Percentiles rank a stretch among this genome's conserved stretches.
These are phyloP conservation scores for Sclerotinia spermophila DNA, from an alignment of 2,329 filamentous ascomycete genomes.

Conservation along the genomic window DNA sequence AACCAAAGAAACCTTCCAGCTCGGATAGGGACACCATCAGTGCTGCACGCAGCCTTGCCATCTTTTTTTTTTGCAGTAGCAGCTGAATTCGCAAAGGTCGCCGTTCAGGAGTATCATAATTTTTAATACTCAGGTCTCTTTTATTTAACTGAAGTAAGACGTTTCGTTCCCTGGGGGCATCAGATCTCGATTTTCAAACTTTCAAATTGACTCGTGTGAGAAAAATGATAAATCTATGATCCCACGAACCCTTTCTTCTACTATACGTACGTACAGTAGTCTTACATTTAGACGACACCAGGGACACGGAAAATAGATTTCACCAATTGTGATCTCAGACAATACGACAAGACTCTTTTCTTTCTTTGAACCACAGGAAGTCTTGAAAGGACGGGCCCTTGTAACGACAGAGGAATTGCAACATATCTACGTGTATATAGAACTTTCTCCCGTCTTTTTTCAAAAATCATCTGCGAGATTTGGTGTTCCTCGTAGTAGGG, in stretches of 20 bases:
- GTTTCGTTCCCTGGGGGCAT: neutral
- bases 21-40: slow-evolving; percentile 13
- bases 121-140: neutral
- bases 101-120: neutral
- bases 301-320: slow-evolving; percentile 1
- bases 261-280: neutral
- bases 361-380: neutral
- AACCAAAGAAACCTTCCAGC: slow-evolving; percentile 11
- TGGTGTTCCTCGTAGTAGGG: slow-evolving; percentile 11
- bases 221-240: neutral
- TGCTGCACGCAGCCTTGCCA: slow-evolving; percentile 14
- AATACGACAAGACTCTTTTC: no score
- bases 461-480: slow-evolving; percentile 8
- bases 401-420: slow-evolving; percentile 1
- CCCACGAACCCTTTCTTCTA: neutral
- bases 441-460: neutral
- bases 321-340: slow-evolving; percentile 9
- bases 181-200: neutral
- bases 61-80: neutral
- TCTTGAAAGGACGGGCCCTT: slow-evolving; percentile 6
- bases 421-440: slow-evolving; percentile 7
- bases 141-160: neutral
- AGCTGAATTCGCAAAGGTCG: slow-evolving; percentile 8
- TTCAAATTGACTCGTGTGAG: neutral
- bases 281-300: neutral